These are phyloP conservation scores for Ceraceosorus guamensis DNA, from an alignment of 1,284 basidiomycete species.

Conservation along the genomic window DNA sequence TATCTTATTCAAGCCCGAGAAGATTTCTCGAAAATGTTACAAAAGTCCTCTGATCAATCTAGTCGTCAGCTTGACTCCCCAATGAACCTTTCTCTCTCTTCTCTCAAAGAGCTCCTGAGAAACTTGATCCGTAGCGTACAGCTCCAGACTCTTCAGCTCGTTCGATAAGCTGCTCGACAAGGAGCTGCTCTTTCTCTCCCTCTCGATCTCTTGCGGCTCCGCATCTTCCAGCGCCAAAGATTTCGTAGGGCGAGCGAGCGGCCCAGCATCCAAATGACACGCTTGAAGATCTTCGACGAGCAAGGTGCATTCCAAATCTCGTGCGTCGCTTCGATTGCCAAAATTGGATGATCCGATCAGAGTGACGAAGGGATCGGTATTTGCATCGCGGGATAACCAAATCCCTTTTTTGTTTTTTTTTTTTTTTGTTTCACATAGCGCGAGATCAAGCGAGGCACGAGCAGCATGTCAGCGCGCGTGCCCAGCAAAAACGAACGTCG, in stretches of 20 bases:
- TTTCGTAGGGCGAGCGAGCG: no score
- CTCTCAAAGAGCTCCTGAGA: constrained; percentile 52
- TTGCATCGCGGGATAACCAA: constrained; percentile 61
- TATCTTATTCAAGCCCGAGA: no score
- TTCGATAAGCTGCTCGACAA: constrained; percentile 42
- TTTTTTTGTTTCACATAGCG: no score
- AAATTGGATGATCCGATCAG: constrained; percentile 94
- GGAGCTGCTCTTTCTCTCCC: constrained; percentile 1
- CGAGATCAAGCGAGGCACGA: background rate
- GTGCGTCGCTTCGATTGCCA: constrained; percentile 78
- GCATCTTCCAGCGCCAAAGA: constrained; percentile 57
- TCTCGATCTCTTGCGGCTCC: no score
- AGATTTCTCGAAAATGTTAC: no score
- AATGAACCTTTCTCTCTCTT: constrained; percentile 61
- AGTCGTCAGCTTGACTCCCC: constrained; percentile 50
- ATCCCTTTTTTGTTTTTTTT: constrained; percentile 62
- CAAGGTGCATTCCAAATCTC: constrained; percentile 89
- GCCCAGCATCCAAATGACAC: no score
- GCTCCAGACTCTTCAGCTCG: constrained; percentile 52
- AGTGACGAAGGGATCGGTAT: constrained; percentile 51
- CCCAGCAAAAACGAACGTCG: constrained; percentile 3
- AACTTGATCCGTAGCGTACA: constrained; percentile 51
- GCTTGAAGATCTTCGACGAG: no score
- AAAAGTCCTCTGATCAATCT: constrained; percentile 38
- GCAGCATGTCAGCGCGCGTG: background rate